phyloP scores from a whole-genome alignment of 2,329 filamentous ascomycete species.

The Penicillium sp. region DNA sequence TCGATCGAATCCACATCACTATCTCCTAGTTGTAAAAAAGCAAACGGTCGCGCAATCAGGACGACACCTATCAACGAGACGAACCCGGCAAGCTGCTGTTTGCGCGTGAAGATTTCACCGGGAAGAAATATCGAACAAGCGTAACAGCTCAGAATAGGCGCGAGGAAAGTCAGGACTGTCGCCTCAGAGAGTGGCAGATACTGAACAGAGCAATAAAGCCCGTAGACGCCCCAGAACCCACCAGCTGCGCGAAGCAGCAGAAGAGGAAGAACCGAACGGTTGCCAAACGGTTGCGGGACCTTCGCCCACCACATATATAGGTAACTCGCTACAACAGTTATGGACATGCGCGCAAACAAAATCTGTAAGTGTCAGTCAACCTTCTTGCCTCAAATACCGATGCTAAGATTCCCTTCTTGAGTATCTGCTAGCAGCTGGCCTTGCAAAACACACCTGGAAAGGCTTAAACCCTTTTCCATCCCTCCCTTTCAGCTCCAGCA shows the following conservation, averaged over 20 bases:
- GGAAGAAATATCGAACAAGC: constrained; percentile 73
- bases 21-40: constrained; percentile 18
- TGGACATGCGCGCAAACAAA: constrained; percentile 76
- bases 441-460: constrained; percentile 61
- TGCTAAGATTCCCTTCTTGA: background rate
- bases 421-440: background rate
- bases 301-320: constrained; percentile 75
- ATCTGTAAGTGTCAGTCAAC: constrained; percentile 53
- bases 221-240: constrained; percentile 80
- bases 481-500: constrained; percentile 71
- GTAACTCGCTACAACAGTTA: constrained; percentile 71
- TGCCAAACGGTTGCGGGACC: constrained; percentile 72
- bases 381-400: background rate
- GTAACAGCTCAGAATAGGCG: constrained; percentile 78
- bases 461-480: constrained; percentile 76
- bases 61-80: constrained; percentile 80
- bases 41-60: constrained; percentile 75
- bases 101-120: constrained; percentile 76
- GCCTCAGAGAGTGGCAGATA: constrained; percentile 87
- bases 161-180: constrained; percentile 86
- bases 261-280: constrained; percentile 67
- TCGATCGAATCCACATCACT: constrained; percentile 23
- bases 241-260: constrained; percentile 70
- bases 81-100: constrained; percentile 76
- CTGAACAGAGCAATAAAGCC: constrained; percentile 74